phyloP scores from a whole-genome alignment of 768 basidiomycete species.

The Panaeolus papilionaceus region DNA sequence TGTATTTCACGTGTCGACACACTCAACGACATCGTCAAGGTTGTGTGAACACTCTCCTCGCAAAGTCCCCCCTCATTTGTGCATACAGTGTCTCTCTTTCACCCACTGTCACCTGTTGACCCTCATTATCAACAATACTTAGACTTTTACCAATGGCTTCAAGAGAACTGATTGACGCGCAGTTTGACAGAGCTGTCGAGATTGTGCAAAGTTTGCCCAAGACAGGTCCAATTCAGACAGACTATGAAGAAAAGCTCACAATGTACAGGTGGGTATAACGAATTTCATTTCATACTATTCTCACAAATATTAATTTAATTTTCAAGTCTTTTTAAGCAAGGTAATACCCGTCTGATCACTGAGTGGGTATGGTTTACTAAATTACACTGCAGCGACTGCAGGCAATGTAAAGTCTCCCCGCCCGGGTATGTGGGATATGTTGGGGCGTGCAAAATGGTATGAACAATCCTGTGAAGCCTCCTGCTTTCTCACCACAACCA shows the following conservation, averaged over 20 bases:
- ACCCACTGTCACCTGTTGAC: neutral
- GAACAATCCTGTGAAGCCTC: constrained; percentile 25
- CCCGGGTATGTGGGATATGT: constrained; percentile 90
- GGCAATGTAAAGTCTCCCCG: constrained; percentile 84
- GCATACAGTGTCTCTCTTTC: neutral
- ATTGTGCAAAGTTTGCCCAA: constrained; percentile 94
- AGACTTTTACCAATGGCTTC: constrained; percentile 56
- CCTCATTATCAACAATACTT: neutral
- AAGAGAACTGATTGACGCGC: constrained; percentile 72
- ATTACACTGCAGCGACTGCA: constrained; percentile 69
- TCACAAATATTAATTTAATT: constrained; percentile 21
- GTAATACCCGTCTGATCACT: constrained; percentile 42
- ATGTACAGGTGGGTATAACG: constrained; percentile 79
- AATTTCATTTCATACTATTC: constrained; percentile 3
- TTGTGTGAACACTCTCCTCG: constrained; percentile 9
- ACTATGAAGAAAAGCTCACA: constrained; percentile 91
- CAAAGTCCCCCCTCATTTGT: constrained; percentile 3
- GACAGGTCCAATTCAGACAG: constrained; percentile 94
- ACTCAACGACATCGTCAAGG: constrained; percentile 6
- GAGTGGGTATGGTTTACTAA: constrained; percentile 14
- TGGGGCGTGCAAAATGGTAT: constrained; percentile 93
- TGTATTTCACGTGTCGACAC: constrained; percentile 3
- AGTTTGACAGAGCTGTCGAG: constrained; percentile 94
- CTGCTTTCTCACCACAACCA: constrained; percentile 13
- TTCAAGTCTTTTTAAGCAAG: constrained; percentile 89